These are phyloP conservation scores for Roridomyces roridus DNA, from an alignment of 768 basidiomycete species.

Conservation along the genomic window DNA sequence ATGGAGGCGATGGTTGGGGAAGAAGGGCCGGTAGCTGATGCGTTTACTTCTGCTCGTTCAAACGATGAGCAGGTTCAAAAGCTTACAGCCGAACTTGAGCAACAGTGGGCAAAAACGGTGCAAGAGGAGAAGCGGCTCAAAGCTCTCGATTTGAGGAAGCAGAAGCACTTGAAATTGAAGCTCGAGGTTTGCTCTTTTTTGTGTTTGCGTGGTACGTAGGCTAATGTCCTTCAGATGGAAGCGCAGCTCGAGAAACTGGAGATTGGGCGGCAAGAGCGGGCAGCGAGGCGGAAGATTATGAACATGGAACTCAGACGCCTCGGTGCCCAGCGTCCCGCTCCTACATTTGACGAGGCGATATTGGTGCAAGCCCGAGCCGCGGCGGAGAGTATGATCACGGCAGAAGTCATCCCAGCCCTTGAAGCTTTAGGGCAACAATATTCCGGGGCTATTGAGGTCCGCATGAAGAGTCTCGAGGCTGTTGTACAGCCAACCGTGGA, in stretches of 20 bases:
- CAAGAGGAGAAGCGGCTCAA: neutral
- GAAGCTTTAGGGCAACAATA: neutral
- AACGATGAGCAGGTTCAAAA: neutral
- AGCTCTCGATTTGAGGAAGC: neutral
- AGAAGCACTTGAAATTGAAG: neutral
- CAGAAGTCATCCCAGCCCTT: constrained; percentile 17
- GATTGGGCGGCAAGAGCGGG: neutral
- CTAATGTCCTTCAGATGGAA: constrained; percentile 4
- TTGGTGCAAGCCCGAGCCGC: neutral
- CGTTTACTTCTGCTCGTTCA: neutral
- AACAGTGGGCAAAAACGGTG: neutral
- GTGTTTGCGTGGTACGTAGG: neutral
- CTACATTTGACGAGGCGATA: constrained; percentile 9
- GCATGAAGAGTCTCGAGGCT: constrained; percentile 33
- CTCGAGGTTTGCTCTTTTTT: neutral
- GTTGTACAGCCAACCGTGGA: constrained; percentile 38
- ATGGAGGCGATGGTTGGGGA: neutral
- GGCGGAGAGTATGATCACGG: constrained; percentile 11
- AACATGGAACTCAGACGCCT: neutral
- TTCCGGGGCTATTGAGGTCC: constrained; percentile 11
- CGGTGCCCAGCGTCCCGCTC: neutral
- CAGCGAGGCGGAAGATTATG: neutral
- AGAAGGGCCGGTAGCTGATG: neutral
- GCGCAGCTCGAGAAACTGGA: constrained; percentile 2
- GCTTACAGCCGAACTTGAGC: neutral